phyloP scores from a whole-genome alignment of 179 eudicot genomes.

The Nepenthes alata region DNA sequence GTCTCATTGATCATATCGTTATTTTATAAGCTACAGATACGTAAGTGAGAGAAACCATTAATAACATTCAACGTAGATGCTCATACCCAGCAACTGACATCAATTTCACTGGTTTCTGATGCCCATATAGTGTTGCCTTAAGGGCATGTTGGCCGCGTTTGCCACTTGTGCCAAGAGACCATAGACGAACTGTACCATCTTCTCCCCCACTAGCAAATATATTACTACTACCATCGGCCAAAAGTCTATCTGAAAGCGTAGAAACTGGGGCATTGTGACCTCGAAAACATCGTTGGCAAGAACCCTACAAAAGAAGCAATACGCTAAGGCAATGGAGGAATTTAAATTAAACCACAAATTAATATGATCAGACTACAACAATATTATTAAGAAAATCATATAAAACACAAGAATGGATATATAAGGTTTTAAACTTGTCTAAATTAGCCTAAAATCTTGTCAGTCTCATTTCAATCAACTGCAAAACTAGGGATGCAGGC shows the following conservation, averaged over 20 bases:
- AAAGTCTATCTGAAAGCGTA: slow-evolving; percentile 50
- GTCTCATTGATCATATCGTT: no score
- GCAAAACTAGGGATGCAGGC: no score
- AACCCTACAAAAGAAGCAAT: slow-evolving; percentile 26
- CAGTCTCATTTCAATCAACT: no score
- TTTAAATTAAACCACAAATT: neutral
- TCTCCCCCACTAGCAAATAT: slow-evolving; percentile 76
- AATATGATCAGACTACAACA: neutral
- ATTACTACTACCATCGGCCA: slow-evolving; percentile 40
- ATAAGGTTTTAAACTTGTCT: no score
- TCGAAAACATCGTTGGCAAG: slow-evolving; percentile 45
- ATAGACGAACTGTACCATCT: slow-evolving; percentile 68
- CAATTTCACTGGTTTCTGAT: slow-evolving; percentile 47
- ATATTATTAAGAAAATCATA: neutral
- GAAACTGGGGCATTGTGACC: slow-evolving; percentile 69
- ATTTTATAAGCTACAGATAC: no score
- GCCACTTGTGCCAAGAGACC: slow-evolving; percentile 57
- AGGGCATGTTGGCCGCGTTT: slow-evolving; percentile 56
- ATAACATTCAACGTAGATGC: slow-evolving; percentile 1
- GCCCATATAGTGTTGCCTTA: slow-evolving; percentile 57
- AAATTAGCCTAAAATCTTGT: no score
- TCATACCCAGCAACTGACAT: slow-evolving; percentile 65
- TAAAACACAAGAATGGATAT: no score
- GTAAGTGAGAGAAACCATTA: neutral
- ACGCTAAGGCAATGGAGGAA: neutral